phyloP scores from a whole-genome alignment of 1,284 basidiomycete genomes.

The Omphalotus olearius region DNA sequence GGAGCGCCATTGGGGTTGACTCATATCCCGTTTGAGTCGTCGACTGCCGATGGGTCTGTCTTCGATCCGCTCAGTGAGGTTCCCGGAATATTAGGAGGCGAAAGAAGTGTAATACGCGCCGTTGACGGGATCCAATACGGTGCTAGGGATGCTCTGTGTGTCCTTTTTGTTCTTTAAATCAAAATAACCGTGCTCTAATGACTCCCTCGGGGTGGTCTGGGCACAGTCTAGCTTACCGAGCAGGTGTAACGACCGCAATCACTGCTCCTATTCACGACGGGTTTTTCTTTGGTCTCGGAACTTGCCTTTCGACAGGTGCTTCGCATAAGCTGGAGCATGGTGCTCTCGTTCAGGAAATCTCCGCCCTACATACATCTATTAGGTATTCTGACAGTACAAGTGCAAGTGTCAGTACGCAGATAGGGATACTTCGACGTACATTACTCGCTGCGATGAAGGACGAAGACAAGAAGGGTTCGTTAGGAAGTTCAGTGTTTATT shows the following conservation, averaged over 20 bases:
- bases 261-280: constrained; percentile 49
- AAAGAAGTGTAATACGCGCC: constrained; percentile 56
- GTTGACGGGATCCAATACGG: constrained; percentile 73
- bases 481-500: background rate
- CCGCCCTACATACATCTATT: constrained; percentile 58
- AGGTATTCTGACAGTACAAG: constrained; percentile 22
- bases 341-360: constrained; percentile 61
- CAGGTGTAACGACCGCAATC: constrained; percentile 57
- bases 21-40: constrained; percentile 56
- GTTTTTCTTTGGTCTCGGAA: constrained; percentile 62
- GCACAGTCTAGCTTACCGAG: constrained; percentile 53
- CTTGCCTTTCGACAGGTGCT: constrained; percentile 60
- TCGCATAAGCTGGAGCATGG: constrained; percentile 55
- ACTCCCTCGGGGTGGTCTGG: background rate
- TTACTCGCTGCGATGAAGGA: constrained; percentile 26
- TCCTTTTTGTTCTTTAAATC: constrained; percentile 14
- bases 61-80: constrained; percentile 45
- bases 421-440: constrained; percentile 45
- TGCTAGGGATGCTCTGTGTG: constrained; percentile 70
- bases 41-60: constrained; percentile 63
- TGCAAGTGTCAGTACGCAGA: constrained; percentile 46
- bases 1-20: constrained; percentile 58
- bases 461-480: background rate
- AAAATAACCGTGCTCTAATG: background rate
- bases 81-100: constrained; percentile 46